Conservation (phyloP, 1,139 yeast genomes). For the Zhuliangozyma blackwelliae region DNA sequence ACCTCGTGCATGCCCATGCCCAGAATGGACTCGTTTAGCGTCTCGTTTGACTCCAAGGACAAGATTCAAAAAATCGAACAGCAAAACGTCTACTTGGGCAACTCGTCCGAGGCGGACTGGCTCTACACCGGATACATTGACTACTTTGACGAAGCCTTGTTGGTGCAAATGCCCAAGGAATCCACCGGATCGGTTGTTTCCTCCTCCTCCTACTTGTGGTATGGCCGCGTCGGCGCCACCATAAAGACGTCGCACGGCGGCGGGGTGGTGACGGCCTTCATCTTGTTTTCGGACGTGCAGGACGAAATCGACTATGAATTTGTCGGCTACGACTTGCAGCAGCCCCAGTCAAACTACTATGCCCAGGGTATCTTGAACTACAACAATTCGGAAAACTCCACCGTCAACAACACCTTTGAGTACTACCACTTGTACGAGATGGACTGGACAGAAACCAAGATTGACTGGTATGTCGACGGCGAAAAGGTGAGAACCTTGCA, state of each 20-base stretch:
- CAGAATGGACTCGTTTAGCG: conserved; percentile 27
- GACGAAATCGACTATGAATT: conserved; percentile 91
- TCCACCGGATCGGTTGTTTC: conserved; percentile 81
- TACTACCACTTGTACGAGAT: conserved; percentile 73
- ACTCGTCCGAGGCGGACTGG: conserved; percentile 67
- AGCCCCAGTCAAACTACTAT: conserved; percentile 75
- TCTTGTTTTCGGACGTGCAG: conserved; percentile 76
- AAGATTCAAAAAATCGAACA: conserved; percentile 19
- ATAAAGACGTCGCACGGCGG: conserved; percentile 68
- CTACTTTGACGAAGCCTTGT: conserved; percentile 49
- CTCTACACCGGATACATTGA: conserved; percentile 67
- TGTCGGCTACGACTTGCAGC: conserved; percentile 65
- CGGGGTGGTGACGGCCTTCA: conserved; percentile 87
- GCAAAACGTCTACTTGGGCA: conserved; percentile 59
- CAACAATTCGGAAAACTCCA: conserved; percentile 49
- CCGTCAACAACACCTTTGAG: conserved; percentile 52
- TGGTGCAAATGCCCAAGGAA: conserved; percentile 73
- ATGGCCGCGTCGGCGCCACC: conserved; percentile 70
- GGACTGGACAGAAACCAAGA: conserved; percentile 76
- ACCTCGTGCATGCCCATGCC: conserved; percentile 69
- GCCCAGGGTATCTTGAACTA: conserved; percentile 70
- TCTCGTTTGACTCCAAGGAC: conserved; percentile 35
- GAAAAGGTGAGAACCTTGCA: conserved; percentile 60
- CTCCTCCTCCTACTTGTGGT: conserved; percentile 79
- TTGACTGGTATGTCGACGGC: conserved; percentile 77